Evolutionary conservation across 83 land plant species (phyloP).

Genomic region (Isoetes engelmannii): DNA sequence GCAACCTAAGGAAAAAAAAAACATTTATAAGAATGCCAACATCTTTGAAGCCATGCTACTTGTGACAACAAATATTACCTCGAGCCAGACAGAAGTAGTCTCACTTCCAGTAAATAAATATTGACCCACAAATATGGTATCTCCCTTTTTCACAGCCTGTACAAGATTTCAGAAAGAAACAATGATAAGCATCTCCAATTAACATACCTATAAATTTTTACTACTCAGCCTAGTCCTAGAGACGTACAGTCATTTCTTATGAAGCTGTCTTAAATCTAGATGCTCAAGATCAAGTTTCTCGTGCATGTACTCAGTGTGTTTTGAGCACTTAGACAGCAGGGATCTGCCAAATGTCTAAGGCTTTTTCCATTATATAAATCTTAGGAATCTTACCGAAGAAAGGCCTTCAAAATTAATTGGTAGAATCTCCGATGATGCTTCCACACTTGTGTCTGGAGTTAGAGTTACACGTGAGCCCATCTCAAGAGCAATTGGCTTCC

Average conservation of each 20-base stretch:
- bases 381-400: constrained; percentile 39
- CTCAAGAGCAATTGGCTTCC: constrained; percentile 53
- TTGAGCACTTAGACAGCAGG: background rate
- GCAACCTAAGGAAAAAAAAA: constrained; percentile 38
- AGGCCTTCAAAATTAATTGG: constrained; percentile 75
- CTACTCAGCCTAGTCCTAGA: too few relatives aligned
- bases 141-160: constrained; percentile 70
- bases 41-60: background rate
- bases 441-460: constrained; percentile 54
- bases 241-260: too few relatives aligned
- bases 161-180: background rate
- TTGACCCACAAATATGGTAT: constrained; percentile 86
- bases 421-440: constrained; percentile 57
- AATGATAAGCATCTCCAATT: too few relatives aligned
- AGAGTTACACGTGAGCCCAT: constrained; percentile 50
- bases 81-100: constrained; percentile 93
- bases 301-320: background rate
- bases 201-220: too few relatives aligned
- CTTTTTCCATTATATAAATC: too few relatives aligned
- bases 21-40: background rate
- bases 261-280: too few relatives aligned
- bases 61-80: constrained; percentile 31
- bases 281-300: too few relatives aligned
- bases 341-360: background rate
- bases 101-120: constrained; percentile 94